These are phyloP conservation scores for Rhynchospora tenuis DNA, from an alignment of 176 grass and related monocot species.

Conservation along the genomic window DNA sequence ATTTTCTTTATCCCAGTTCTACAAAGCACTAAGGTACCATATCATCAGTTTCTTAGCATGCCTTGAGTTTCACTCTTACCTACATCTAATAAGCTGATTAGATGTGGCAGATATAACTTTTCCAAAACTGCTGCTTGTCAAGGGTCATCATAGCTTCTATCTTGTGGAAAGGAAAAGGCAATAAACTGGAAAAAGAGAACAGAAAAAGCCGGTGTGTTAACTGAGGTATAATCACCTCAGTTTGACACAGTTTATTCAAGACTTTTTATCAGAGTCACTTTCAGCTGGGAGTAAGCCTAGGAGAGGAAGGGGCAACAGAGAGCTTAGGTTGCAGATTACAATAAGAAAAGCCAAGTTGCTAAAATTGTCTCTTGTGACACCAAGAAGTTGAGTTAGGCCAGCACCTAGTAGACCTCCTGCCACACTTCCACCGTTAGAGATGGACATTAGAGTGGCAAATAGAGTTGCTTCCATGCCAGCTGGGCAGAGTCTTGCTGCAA, in stretches of 20 bases:
- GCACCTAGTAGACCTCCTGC: slow-evolving; percentile 67
- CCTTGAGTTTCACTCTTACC: neutral
- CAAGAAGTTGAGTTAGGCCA: slow-evolving; percentile 68
- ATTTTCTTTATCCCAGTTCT: neutral
- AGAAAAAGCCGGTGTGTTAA: neutral
- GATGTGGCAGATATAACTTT: neutral
- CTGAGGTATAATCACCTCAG: slow-evolving; percentile 9
- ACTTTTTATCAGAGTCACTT: slow-evolving; percentile 18
- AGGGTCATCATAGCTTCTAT: neutral
- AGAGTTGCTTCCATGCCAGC: slow-evolving; percentile 77
- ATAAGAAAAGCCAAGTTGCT: slow-evolving; percentile 60
- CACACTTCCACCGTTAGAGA: slow-evolving; percentile 80
- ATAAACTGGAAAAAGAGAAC: neutral
- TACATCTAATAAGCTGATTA: neutral
- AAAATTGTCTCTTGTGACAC: slow-evolving; percentile 71
- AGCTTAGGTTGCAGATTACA: slow-evolving; percentile 68
- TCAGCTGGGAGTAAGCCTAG: slow-evolving; percentile 69
- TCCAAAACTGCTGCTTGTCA: neutral
- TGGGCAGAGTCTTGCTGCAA: slow-evolving; percentile 83
- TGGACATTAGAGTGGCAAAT: slow-evolving; percentile 93
- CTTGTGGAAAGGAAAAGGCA: neutral
- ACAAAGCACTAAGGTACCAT: neutral
- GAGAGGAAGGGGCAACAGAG: slow-evolving; percentile 77
- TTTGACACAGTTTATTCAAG: slow-evolving; percentile 22
- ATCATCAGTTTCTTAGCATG: neutral